Evolutionary conservation across 495 filamentous ascomycete genomes (phyloP), one percentile per base, ranked within the genome.

Genomic region (Trichoderma virens): DNA sequence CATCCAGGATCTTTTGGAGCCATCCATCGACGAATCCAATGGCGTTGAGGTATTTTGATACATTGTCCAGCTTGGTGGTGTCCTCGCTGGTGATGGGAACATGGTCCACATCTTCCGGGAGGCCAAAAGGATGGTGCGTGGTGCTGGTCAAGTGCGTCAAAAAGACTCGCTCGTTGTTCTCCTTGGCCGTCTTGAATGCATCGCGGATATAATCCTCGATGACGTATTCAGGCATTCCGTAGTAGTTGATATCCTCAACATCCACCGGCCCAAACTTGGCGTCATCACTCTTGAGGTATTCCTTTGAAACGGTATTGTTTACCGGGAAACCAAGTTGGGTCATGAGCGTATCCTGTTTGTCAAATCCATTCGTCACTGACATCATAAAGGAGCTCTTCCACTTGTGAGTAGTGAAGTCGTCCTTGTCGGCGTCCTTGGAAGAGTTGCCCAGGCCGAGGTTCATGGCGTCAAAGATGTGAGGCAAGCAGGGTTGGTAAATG

Each of bases 401-500:
- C 5, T 68, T 34, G 16, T 61, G 28, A 6, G 59, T 16, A 25
- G 31, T 61, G 27, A 61, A 61, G 5, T 61, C 59, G 4, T 38
- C 8, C 31, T 34, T 30, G 20, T 34, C 59, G 14, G 9, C 59
- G 31, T 35, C 30, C 51, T 56, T 56, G 31, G 31, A 23, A 9
- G 28, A 38, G 31, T 71, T 67, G 0, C 73, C 79, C 20, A 70
- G n/a, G n/a, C 16, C 68, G 43, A 67, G 54, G 51, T 80, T 80
- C 67, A 79, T 79, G 28, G 77, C 62, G n/a, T 76, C 71, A 25
- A 81, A 68, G 9, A 81, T 72, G 47, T 80, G 78, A 14, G 78
- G 74, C 20, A 80, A 65, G 62, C 80, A 83, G 1, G 80, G 80
- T 62, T 83, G 78, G 61, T 83, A 83, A 41, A 81, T 78, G 62